A percentile compares a stretch with the other conserved stretches of the same genome.
These are phyloP conservation scores for Alliaria petiolata DNA, from an alignment of 345 rosid genomes.

Conservation along the genomic window DNA sequence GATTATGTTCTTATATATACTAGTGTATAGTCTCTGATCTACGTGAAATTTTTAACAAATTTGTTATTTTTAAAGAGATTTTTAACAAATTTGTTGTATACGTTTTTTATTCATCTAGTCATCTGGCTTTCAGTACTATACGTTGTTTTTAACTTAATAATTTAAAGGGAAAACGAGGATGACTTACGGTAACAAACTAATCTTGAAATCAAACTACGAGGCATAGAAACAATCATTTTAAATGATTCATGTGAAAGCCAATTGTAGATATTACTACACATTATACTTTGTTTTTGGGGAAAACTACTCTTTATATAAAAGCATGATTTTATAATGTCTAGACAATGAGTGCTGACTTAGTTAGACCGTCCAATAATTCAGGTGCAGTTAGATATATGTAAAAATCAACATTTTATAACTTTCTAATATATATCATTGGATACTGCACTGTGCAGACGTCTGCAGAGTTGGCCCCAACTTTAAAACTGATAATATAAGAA, in stretches of 20 bases:
- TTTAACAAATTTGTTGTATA: too few species aligned
- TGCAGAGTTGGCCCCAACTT: slow-evolving; percentile 27
- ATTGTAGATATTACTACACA: too few species aligned
- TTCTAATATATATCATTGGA: slow-evolving; percentile 9
- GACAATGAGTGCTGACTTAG: slow-evolving; percentile 17
- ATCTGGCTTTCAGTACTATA: neutral
- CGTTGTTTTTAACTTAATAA: neutral
- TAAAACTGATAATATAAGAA: slow-evolving; percentile 20
- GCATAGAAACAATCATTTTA: neutral
- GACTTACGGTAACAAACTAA: too few species aligned
- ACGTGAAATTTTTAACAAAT: too few species aligned
- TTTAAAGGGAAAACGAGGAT: neutral
- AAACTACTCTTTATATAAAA: neutral
- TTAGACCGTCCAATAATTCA: slow-evolving; percentile 31
- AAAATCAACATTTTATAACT: neutral
- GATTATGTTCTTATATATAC: too few species aligned
- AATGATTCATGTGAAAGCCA: neutral
- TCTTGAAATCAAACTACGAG: neutral
- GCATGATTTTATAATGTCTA: neutral
- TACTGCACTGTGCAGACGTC: slow-evolving; percentile 1
- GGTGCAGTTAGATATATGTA: slow-evolving; percentile 1
- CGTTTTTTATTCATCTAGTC: too few species aligned
- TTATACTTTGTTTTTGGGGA: too few species aligned
- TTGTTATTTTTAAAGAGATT: too few species aligned
- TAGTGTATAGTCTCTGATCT: too few species aligned